Base-by-base conservation (phyloP, 306 rosid species). In the Boehmeria nivea region DNA sequence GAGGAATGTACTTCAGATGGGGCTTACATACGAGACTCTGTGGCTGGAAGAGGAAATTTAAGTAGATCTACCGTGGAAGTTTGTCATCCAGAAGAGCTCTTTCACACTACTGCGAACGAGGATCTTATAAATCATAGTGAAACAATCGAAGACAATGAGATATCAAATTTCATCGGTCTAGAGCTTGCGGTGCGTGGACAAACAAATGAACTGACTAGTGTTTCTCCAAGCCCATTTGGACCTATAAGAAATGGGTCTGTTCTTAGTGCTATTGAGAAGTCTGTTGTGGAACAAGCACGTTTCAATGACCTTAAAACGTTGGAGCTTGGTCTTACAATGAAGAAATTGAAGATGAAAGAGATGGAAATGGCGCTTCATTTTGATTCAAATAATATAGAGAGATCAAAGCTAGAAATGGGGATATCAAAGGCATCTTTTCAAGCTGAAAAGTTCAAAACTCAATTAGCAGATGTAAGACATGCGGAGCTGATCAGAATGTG, bases 381-480 rank as follows among this genome's bases (percentile, higher is more conserved):
- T 8, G 88, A 82, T 55, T 72, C 60, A 14, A 84, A 87, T 76
- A 37, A 74, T 69, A 67, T 91, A 24, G 76, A 75, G 78, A 78
- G 89, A 64, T 70, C 79, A 21, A 87, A 87, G 69, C 61, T 87
- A 52, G 81, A 72, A 7, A 67, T 84, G 93, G 89, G 86, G 31
- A 50, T 23, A 64, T 84, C 98, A 20, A 84, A 84, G 78, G 77
- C 77, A 28, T 80, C 83, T 27, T 91, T 91, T 46, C 74, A 65
- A 79, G 73, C 66, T 27, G 93, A 84, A 70, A 84, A 84, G 71
- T 82, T 91, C 70, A 78, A 87, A 80, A 91, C 12, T 55, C 81
- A 81, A 67, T 28, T 82, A 71, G 96, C 84, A 81, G 96, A 91
- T 44, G 62, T 27, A 0, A 74, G 85, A 69, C 42, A 87, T n/a